Conservation (phyloP, 1,284 basidiomycete genomes). For the Sporisorium exsertum region DNA sequence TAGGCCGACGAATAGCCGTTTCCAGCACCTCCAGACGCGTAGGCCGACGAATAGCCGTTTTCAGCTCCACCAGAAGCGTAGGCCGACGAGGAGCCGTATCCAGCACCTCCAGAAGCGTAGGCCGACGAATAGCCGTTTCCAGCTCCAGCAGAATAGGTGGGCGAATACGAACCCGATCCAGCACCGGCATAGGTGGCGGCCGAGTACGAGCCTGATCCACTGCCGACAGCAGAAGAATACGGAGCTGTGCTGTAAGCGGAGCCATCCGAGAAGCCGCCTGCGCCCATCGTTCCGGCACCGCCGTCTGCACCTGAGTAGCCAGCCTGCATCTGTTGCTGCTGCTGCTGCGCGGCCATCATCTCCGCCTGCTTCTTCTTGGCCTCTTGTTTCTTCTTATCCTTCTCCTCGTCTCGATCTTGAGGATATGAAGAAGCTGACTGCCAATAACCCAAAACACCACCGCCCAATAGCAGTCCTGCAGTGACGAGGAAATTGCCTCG, state of each 20-base stretch:
- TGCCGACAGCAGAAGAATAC: neutral
- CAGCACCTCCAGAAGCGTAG: neutral
- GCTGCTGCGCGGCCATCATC: conserved; percentile 2
- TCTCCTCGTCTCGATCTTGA: conserved; percentile 30
- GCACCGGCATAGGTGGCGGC: neutral
- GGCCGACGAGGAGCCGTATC: neutral
- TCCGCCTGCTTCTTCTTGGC: conserved; percentile 20
- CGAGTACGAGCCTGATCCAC: neutral
- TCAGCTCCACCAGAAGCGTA: too few relatives aligned
- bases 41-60: too few relatives aligned
- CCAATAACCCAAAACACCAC: conserved; percentile 18
- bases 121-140: neutral
- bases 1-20: neutral
- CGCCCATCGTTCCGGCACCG: neutral
- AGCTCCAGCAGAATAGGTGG: neutral
- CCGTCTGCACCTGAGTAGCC: neutral
- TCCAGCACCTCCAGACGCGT: neutral
- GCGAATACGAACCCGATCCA: neutral
- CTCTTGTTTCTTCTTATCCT: conserved; percentile 20
- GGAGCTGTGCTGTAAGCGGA: neutral
- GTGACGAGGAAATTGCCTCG: conserved; percentile 2
- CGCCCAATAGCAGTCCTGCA: neutral
- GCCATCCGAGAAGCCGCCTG: neutral
- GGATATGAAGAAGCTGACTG: conserved; percentile 35
- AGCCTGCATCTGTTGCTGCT: neutral